phyloP scores from a whole-genome alignment of 2,329 filamentous ascomycete species.

The Teratosphaeria pseudoeucalypti region DNA sequence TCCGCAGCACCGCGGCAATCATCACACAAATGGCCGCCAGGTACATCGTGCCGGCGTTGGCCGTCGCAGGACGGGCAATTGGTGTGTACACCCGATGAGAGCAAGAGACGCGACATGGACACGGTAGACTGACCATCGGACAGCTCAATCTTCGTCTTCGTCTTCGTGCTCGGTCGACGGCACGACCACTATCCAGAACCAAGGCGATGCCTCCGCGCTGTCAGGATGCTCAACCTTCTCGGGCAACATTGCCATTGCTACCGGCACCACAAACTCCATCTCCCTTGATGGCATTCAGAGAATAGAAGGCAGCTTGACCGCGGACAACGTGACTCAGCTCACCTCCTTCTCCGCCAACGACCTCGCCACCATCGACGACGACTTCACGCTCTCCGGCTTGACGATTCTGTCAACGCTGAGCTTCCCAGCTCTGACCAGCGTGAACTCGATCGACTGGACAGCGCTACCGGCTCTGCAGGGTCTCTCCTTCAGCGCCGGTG shows the following conservation, averaged over 20 bases:
- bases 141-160: constrained; percentile 12
- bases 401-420: constrained; percentile 58
- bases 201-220: constrained; percentile 50
- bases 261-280: constrained; percentile 47
- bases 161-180: constrained; percentile 23
- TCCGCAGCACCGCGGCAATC: background rate
- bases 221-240: constrained; percentile 56
- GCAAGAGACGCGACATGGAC: background rate
- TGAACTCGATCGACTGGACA: constrained; percentile 59
- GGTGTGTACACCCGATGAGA: constrained; percentile 30
- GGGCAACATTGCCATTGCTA: constrained; percentile 57
- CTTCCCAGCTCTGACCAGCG: constrained; percentile 54
- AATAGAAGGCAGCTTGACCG: constrained; percentile 48
- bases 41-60: constrained; percentile 47
- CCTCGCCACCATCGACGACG: constrained; percentile 55
- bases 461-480: constrained; percentile 56
- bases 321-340: constrained; percentile 48
- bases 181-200: constrained; percentile 49
- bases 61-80: constrained; percentile 41
- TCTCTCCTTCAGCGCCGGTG: constrained; percentile 51
- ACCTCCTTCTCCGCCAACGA: constrained; percentile 51
- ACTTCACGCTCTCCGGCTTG: constrained; percentile 59
- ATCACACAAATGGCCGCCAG: constrained; percentile 40
- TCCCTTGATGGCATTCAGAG: constrained; percentile 50
- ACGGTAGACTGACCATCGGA: background rate